Percentiles rank a stretch among this genome's conserved stretches.
Evolutionary conservation across 257 asterid species (phyloP).

Genomic region (Plantago ovata): DNA sequence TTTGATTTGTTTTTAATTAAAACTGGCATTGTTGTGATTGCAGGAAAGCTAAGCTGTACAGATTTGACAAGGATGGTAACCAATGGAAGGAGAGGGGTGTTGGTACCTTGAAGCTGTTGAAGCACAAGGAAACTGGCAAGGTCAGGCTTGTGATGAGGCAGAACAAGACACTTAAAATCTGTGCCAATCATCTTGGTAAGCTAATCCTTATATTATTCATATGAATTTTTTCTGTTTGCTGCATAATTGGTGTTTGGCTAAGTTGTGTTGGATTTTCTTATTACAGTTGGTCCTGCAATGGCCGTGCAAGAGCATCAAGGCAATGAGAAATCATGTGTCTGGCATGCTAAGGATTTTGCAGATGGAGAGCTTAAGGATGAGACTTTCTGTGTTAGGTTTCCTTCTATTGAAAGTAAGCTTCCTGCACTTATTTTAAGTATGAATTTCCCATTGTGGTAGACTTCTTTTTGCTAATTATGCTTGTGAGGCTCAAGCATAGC

Average conservation of each 20-base stretch:
- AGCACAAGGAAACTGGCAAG: conserved; percentile 68
- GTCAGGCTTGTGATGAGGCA: conserved; percentile 92
- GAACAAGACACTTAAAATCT: conserved; percentile 84
- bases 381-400: conserved; percentile 69
- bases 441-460: no score
- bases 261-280: conserved; percentile 5
- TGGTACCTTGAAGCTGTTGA: conserved; percentile 76
- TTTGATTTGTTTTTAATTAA: conserved; percentile 8
- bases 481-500: no score
- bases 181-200: conserved; percentile 87
- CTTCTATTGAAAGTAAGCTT: conserved; percentile 69
- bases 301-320: conserved; percentile 76
- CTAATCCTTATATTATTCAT: not conserved
- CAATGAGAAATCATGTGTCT: conserved; percentile 78
- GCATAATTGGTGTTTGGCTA: not conserved
- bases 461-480: no score
- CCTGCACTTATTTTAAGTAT: not conserved
- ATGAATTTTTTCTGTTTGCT: not conserved
- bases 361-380: conserved; percentile 86
- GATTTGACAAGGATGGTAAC: conserved; percentile 81
- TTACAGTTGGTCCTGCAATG: conserved; percentile 60
- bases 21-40: conserved; percentile 5
- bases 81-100: conserved; percentile 98
- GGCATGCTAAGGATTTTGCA: conserved; percentile 88
- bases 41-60: conserved; percentile 85